Conservation (phyloP, 352 stramenopile species). For the Pythium dissotocum region DNA sequence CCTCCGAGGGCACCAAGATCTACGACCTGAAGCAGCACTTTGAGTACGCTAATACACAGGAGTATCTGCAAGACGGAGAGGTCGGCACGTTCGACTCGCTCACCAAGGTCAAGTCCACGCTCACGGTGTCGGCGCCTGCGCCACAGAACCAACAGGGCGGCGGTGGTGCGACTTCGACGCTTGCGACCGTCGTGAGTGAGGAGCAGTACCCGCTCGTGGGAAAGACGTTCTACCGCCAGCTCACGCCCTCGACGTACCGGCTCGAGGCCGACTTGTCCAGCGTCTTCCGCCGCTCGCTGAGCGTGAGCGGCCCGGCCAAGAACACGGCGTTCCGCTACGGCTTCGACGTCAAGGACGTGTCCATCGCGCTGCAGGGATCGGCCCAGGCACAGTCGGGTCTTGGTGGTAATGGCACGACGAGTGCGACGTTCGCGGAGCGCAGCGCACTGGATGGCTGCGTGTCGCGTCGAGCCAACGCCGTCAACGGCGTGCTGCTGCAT, state of each 20-base stretch:
- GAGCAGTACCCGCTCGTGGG: slow-evolving; percentile 60
- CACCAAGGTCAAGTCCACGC: slow-evolving; percentile 37
- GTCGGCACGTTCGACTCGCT: slow-evolving; percentile 47
- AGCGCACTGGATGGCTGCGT: slow-evolving; percentile 38
- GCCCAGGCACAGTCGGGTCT: slow-evolving; percentile 38
- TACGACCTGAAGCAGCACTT: slow-evolving; percentile 57
- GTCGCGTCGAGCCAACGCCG: slow-evolving; percentile 25
- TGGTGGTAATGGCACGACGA: slow-evolving; percentile 40
- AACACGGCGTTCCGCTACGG: slow-evolving; percentile 27
- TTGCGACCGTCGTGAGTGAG: slow-evolving; percentile 29
- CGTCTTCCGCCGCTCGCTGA: slow-evolving; percentile 38
- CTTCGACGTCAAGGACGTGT: slow-evolving; percentile 31
- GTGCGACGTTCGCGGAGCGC: slow-evolving; percentile 24
- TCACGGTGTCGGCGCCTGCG: slow-evolving; percentile 18
- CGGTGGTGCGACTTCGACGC: not conserved
- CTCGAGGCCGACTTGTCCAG: slow-evolving; percentile 50
- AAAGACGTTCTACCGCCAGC: slow-evolving; percentile 42
- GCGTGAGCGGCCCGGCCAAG: slow-evolving; percentile 5
- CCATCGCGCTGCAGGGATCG: slow-evolving; percentile 31
- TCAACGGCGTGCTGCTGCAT: slow-evolving; percentile 25
- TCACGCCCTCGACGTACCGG: slow-evolving; percentile 36
- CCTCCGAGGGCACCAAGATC: slow-evolving; percentile 50
- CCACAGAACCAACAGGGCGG: slow-evolving; percentile 14
- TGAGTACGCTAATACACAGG: slow-evolving; percentile 50
- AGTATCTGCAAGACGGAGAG: slow-evolving; percentile 49